phyloP scores from a whole-genome alignment of 2,329 filamentous ascomycete species.

The Hypoxylon sp. region DNA sequence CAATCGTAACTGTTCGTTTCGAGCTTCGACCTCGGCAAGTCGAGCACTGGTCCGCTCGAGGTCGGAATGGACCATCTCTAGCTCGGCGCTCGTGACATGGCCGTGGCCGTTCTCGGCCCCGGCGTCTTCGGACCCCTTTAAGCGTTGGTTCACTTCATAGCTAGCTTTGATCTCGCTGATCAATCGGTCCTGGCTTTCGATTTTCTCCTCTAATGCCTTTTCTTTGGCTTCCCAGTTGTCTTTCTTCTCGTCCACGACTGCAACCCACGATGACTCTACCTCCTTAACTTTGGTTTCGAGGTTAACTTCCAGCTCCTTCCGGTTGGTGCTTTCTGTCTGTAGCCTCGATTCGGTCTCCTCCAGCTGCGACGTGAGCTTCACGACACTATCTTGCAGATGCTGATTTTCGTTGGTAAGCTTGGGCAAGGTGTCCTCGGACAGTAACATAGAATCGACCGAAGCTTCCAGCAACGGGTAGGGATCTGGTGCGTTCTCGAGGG shows the following conservation, averaged over 20 bases:
- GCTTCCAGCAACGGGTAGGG: slow-evolving; percentile 96
- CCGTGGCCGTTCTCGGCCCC: slow-evolving; percentile 64
- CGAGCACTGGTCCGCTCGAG: slow-evolving; percentile 87
- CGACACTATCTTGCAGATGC: slow-evolving; percentile 81
- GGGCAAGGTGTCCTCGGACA: slow-evolving; percentile 90
- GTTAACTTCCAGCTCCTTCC: slow-evolving; percentile 78
- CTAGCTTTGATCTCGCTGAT: slow-evolving; percentile 95
- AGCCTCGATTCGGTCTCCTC: slow-evolving; percentile 83
- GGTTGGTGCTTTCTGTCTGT: slow-evolving; percentile 76
- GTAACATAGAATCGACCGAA: slow-evolving; percentile 90
- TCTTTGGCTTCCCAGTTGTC: slow-evolving; percentile 98
- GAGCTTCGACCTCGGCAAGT: slow-evolving; percentile 87
- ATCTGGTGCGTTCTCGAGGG: slow-evolving; percentile 93
- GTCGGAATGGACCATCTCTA: slow-evolving; percentile 92
- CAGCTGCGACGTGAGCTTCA: slow-evolving; percentile 77
- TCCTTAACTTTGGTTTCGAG: slow-evolving; percentile 86
- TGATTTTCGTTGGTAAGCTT: slow-evolving; percentile 89
- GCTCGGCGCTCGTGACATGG: slow-evolving; percentile 83
- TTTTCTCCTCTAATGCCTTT: slow-evolving; percentile 87
- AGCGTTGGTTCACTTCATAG: slow-evolving; percentile 92
- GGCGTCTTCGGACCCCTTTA: slow-evolving; percentile 74
- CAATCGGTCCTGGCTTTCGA: slow-evolving; percentile 91
- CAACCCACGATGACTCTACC: slow-evolving; percentile 87
- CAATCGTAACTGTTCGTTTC: slow-evolving; percentile 90
- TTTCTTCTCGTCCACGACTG: slow-evolving; percentile 89